phyloP scores from a whole-genome alignment of 2,329 filamentous ascomycete species.

The Claviceps fusiformis region DNA sequence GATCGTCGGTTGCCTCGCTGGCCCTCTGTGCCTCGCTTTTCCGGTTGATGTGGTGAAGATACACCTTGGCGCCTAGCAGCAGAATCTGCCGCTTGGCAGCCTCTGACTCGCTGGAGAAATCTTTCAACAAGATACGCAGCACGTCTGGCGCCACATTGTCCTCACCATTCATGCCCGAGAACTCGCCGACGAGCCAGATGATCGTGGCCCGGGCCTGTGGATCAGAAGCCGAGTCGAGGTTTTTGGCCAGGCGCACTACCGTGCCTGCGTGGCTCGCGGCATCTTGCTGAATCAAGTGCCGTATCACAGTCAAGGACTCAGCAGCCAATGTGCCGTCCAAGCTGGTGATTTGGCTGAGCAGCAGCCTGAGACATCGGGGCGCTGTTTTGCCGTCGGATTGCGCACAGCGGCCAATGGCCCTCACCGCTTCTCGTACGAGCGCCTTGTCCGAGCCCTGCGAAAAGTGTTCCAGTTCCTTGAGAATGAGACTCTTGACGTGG shows the following conservation, averaged over 20 bases:
- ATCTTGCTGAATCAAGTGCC: conserved; percentile 88
- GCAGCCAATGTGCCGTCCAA: conserved; percentile 78
- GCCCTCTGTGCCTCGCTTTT: conserved; percentile 31
- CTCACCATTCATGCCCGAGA: conserved; percentile 63
- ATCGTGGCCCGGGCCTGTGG: conserved; percentile 86
- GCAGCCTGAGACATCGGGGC: conserved; percentile 64
- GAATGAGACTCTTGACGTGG: conserved; percentile 69
- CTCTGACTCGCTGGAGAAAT: conserved; percentile 73
- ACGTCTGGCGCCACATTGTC: conserved; percentile 91
- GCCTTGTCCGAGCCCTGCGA: conserved; percentile 59
- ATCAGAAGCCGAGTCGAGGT: conserved; percentile 77
- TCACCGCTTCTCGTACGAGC: conserved; percentile 76
- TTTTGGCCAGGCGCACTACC: conserved; percentile 77
- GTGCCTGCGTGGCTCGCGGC: conserved; percentile 70
- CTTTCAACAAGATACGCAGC: conserved; percentile 72
- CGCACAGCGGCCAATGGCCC: conserved; percentile 86
- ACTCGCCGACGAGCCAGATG: conserved; percentile 95
- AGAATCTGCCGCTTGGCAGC: conserved; percentile 83
- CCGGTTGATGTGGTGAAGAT: conserved; percentile 72
- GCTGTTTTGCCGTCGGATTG: conserved; percentile 61
- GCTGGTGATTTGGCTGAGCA: conserved; percentile 79
- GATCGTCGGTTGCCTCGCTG: conserved; percentile 19
- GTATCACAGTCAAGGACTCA: conserved; percentile 86
- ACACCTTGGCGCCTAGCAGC: conserved; percentile 88
- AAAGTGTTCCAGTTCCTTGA: conserved; percentile 91